Base-by-base conservation (phyloP, 495 filamentous ascomycete genomes). In the Penicillium egyptiacum region DNA sequence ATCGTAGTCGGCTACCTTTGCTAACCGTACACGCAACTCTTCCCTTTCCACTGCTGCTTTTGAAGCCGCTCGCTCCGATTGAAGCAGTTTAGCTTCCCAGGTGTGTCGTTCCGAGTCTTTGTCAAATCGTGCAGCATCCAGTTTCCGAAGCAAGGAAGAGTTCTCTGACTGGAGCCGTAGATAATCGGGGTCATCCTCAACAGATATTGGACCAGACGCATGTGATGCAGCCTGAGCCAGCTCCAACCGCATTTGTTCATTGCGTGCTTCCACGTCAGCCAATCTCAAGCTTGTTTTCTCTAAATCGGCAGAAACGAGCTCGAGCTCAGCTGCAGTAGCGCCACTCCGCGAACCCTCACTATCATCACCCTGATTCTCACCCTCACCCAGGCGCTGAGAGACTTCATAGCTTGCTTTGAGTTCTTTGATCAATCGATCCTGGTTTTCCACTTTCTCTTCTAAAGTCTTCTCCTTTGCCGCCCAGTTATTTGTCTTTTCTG, bases 401-500 rank as follows among this genome's bases (percentile, higher is more conserved):
- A 99, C 95, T 68, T 99, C 94, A 65, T 96, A 97, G 71, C 86
- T 96, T 20, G 94, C 94, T 75, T 97, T 98, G 59, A 98, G 81
- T 64, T 98, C 94, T 67, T 90, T 96, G 48, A 99, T 71, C 40
- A 98, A 74, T 7, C 91, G 86, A 30, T 99, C 94, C 67, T 98
- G 94, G 61, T 88, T 93, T 68, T 96, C 94, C 20, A 96, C 78
- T 69, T 96, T 97, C 60, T 97, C 93, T 64, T 94, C 91, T 40
- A 97, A 75, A 40, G 82, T 88, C 70, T 88, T 89, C 78, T 99
- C 94, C 69, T 96, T 98, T 30, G 92, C 88, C 56, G 88, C 84
- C 94, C 94, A 98, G 66, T 98, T 98, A 66, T 92, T 90, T 58
- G 90, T 86, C 75, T 97, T 97, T 78, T 99, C 94, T 31, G 86